Conservation (phyloP, 495 filamentous ascomycete genomes). For the Viridothelium virens region DNA sequence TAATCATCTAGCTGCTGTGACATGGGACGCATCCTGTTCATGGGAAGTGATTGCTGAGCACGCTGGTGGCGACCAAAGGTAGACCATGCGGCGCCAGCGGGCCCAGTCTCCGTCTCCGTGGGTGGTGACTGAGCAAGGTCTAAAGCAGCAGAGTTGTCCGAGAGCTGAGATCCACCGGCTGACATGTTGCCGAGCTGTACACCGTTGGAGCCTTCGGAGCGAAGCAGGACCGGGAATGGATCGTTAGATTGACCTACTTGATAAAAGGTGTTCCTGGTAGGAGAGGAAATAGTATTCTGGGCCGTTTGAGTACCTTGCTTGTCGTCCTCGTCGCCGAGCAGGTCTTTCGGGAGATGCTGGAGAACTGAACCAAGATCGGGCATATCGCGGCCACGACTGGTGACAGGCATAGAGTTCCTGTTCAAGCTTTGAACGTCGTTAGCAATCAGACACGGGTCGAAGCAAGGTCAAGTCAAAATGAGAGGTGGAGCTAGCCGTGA, state of each 20-base stretch:
- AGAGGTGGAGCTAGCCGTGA: too few relatives aligned
- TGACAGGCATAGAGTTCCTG: constrained; percentile 84
- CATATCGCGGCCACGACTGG: constrained; percentile 46
- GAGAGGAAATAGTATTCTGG: constrained; percentile 16
- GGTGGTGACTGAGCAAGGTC: constrained; percentile 69
- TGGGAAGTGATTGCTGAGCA: constrained; percentile 72
- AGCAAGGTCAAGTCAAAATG: too few relatives aligned
- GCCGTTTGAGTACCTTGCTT: constrained; percentile 22
- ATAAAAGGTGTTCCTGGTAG: constrained; percentile 58
- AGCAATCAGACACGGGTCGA: background rate
- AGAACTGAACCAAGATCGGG: constrained; percentile 45
- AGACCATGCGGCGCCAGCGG: constrained; percentile 49
- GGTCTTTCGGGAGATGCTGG: constrained; percentile 52
- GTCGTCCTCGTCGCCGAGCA: constrained; percentile 77
- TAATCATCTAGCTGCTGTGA: constrained; percentile 23
- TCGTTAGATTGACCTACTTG: constrained; percentile 69
- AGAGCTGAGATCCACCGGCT: constrained; percentile 37
- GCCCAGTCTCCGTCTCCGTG: constrained; percentile 48
- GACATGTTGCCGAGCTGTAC: constrained; percentile 43
- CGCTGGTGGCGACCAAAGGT: constrained; percentile 65
- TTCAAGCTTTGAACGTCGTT: constrained; percentile 49
- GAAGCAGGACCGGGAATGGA: constrained; percentile 73
- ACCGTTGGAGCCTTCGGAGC: constrained; percentile 58
- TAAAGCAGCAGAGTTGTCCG: constrained; percentile 70
- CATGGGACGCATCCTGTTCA: constrained; percentile 41